Conservation (phyloP, 306 rosid species). For the Fragaria vesca region DNA sequence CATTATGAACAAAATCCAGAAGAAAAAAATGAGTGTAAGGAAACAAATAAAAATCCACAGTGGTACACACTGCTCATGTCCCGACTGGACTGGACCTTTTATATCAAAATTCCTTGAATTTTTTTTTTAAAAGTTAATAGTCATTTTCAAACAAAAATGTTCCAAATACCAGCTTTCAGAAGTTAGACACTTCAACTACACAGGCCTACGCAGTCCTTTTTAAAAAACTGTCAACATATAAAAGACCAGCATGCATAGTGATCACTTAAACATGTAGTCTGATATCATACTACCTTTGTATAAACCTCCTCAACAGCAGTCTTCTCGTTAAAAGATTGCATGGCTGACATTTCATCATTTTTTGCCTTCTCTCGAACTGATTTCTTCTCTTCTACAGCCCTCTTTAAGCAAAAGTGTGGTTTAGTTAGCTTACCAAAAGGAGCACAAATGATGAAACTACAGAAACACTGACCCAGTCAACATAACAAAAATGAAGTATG, state of each 20-base stretch:
- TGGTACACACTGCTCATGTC: not conserved
- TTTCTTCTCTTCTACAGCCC: conserved; percentile 80
- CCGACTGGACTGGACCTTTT: not conserved
- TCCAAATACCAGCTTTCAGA: not conserved
- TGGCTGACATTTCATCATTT: conserved; percentile 65
- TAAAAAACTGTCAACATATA: not conserved
- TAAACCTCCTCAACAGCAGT: conserved; percentile 59
- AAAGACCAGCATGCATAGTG: not conserved
- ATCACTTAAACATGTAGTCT: not conserved
- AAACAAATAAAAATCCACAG: not conserved
- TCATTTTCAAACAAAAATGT: not conserved
- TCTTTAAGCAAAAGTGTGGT: conserved; percentile 43
- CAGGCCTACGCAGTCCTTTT: not conserved
- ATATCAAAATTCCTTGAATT: not conserved
- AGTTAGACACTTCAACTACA: not conserved
- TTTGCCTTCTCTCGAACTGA: conserved; percentile 68
- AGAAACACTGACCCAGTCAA: conserved; percentile 7
- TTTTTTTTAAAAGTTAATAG: not conserved
- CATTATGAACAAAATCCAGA: not conserved
- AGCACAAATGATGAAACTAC: conserved; percentile 11
- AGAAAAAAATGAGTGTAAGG: not conserved
- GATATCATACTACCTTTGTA: conserved; percentile 56
- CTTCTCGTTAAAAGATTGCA: conserved; percentile 76
- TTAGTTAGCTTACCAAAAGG: conserved; percentile 9
- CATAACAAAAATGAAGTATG: not conserved